Base-by-base conservation (phyloP, 495 filamentous ascomycete genomes). In the Penicillium nucicola region DNA sequence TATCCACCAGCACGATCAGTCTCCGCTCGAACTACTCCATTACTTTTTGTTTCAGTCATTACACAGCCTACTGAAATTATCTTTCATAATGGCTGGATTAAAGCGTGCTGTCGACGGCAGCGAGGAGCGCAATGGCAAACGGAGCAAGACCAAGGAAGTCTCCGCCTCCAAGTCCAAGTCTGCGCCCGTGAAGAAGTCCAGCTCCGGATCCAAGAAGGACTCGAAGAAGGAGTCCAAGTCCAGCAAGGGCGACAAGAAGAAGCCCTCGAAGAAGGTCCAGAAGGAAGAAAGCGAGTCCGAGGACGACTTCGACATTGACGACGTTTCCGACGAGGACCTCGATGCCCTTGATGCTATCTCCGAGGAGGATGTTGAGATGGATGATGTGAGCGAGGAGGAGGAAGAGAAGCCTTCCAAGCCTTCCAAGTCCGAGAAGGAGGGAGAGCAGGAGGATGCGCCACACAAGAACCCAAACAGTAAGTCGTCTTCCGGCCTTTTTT, bases 61-160 rank as follows among this genome's bases (percentile, higher is more conserved):
- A 19, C n/a, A n/a, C n/a, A 48, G 36, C 17, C 45, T 15, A 40
- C 28, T 4, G 13, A 48, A 34, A 34, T 23, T 3, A 14, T 48
- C 1, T 11, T 31, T 56, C 41, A 66, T 28, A 17, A 76, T 77
- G 74, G 66, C 69, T 50, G 74, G 74, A 56, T 54, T 74, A 6
- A 77, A 77, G 56, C 71, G 74, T 47, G 56, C 56, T 7, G 71
- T 75, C 46, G 74, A 75, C 36, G 43, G 60, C 48, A 61, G 61
- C 25, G 71, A 75, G 36, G 71, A 74, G 47, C 69, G 71, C 64
- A 70, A 74, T 66, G 74, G 74, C 53, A 77, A 77, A 61, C 67
- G 74, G 34, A 70, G 62, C 52, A 77, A 75, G 61, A 70, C 63
- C 37, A 75, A 74, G 62, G 61, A 65, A 35, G 61, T 35, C 37